Evolutionary conservation across 2,329 filamentous ascomycete genomes (phyloP).

Genomic region (Epichloe typhina): DNA sequence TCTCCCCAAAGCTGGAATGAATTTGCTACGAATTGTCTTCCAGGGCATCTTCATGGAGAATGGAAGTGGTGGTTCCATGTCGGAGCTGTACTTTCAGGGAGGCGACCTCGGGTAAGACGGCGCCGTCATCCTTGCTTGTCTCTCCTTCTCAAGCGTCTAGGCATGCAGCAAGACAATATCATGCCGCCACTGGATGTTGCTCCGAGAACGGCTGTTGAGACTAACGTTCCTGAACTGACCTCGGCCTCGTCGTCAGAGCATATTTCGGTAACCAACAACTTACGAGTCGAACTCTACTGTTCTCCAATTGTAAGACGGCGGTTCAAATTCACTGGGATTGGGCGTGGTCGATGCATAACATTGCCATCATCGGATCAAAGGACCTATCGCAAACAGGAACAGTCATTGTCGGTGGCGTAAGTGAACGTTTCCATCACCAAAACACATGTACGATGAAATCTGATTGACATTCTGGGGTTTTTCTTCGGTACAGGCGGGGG

Average conservation of each 20-base stretch:
- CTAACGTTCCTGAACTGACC: background rate
- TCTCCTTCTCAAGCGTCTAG: too few relatives aligned
- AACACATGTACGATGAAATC: too few relatives aligned
- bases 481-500: background rate
- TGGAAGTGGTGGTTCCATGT: constrained; percentile 27
- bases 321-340: constrained; percentile 63
- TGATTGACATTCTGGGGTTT: too few relatives aligned
- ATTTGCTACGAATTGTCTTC: background rate
- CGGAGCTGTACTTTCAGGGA: constrained; percentile 47
- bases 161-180: too few relatives aligned
- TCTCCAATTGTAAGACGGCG: constrained; percentile 50
- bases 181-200: too few relatives aligned
- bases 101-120: constrained; percentile 33
- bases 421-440: background rate
- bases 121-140: too few relatives aligned
- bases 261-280: constrained; percentile 50
- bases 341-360: constrained; percentile 51
- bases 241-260: constrained; percentile 8
- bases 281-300: constrained; percentile 52
- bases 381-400: constrained; percentile 4
- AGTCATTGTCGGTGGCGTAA: background rate
- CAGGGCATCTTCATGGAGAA: constrained; percentile 17
- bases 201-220: too few relatives aligned
- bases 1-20: too few relatives aligned
- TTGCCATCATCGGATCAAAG: constrained; percentile 25